Base-by-base conservation (phyloP, 371 early-diverging fungal species). In the Mortierella sp. region DNA sequence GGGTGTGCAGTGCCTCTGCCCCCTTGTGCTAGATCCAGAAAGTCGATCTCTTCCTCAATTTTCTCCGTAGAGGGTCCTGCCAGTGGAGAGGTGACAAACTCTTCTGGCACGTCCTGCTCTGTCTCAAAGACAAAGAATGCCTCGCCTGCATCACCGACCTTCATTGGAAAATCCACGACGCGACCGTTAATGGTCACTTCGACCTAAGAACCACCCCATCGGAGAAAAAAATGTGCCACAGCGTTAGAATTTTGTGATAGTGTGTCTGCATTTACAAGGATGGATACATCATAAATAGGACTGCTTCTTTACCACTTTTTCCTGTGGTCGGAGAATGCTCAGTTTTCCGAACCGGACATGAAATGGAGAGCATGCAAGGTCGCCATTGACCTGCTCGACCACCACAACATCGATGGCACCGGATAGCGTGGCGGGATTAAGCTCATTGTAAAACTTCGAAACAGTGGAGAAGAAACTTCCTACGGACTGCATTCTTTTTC, bases 361-460 rank as follows among this genome's bases (percentile, higher is more conserved):
- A 76, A 99, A 99, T 4, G 99, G 99, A 8, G 98, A 95, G 78
- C 97, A 96, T 11, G 86, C 81, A 28, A 97, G 81, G 30, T 89
- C 88, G 19, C 97, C 97, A 73, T 92, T 84, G 32, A 82, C 66
- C 66, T 89, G 91, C 73, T 96, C 90, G 14, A 98, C 95, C 14
- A 98, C 99, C 9, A 99, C 90, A 49, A 99, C 91, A 81, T 99
- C 99, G 80, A 99, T 98, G 37, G 99, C 98, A 32, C 99, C 99
- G 14, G 96, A 95, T 30, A 99, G 89, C 0, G 99, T 99, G 0
- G 98, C 88, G 4, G 99, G 99, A 79, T 99, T 99, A 54, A 99
- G 90, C 71, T 96, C 97, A 63, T 92, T 95, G 85, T 98, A 99
- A 78, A 99, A 92, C 65, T 91, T 93, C 65, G 92, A 88, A 31